These are phyloP conservation scores for Talaromyces funiculosus DNA, from an alignment of 2,329 filamentous ascomycete genomes.

Conservation along the genomic window DNA sequence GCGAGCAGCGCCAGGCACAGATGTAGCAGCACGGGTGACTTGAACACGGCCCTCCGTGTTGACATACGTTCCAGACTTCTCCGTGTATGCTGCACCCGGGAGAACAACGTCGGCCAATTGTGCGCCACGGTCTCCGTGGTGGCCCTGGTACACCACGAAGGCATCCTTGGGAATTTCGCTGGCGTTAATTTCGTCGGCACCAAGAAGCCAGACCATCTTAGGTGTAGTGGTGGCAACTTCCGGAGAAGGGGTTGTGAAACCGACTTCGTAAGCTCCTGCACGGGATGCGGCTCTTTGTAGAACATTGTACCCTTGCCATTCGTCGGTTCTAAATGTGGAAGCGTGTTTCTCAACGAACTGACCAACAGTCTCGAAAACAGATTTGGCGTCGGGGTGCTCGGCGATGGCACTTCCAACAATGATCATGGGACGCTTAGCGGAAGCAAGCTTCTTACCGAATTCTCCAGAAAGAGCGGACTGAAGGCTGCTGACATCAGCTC, in stretches of 20 bases:
- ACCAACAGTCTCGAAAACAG: slow-evolving; percentile 87
- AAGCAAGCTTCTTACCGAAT: slow-evolving; percentile 87
- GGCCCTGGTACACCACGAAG: slow-evolving; percentile 96
- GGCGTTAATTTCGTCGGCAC: slow-evolving; percentile 82
- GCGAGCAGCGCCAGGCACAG: slow-evolving; percentile 79
- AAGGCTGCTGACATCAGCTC: slow-evolving; percentile 68
- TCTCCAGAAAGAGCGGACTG: slow-evolving; percentile 79
- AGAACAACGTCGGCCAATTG: slow-evolving; percentile 91
- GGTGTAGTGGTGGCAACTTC: slow-evolving; percentile 77
- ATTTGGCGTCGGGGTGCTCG: slow-evolving; percentile 85
- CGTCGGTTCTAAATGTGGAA: slow-evolving; percentile 74
- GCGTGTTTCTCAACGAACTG: slow-evolving; percentile 90
- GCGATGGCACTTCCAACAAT: slow-evolving; percentile 87
- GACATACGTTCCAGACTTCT: slow-evolving; percentile 92
- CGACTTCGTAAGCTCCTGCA: slow-evolving; percentile 89
- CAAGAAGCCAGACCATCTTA: slow-evolving; percentile 95
- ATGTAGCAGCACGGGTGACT: slow-evolving; percentile 84
- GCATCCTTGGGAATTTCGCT: slow-evolving; percentile 89
- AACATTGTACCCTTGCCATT: slow-evolving; percentile 98
- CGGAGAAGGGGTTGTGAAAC: slow-evolving; percentile 80
- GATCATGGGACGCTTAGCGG: slow-evolving; percentile 91
- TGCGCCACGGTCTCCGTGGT: slow-evolving; percentile 91
- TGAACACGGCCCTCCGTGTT: slow-evolving; percentile 97
- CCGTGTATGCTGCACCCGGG: slow-evolving; percentile 90
- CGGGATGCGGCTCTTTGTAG: slow-evolving; percentile 90